Base-by-base conservation (phyloP, 1,284 basidiomycete species). In the Apiotrichum siamense region DNA sequence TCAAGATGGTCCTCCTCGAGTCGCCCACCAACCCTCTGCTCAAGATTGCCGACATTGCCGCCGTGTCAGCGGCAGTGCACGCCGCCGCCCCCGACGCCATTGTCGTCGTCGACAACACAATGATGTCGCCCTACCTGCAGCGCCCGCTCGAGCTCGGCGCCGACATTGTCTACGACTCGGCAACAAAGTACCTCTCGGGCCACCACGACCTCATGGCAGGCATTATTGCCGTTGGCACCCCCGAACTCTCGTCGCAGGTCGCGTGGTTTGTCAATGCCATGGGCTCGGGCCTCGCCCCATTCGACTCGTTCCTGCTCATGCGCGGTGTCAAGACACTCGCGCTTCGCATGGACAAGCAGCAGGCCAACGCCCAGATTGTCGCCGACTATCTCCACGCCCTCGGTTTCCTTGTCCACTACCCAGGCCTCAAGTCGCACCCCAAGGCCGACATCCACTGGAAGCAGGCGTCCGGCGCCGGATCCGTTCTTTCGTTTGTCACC, bases 141-240 rank as follows among this genome's bases (percentile, higher is more conserved):
- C 80, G 93, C 49, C 96, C 96, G 2, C 81, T 98, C 46, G 91
- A 97, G 68, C 85, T 96, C 55, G 96, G 96, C 25, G 90, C 87
- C 41, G 96, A 99, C 68, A 83, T 98, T 46, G 93, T 97, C 17
- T 98, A 98, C 69, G 96, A 99, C 74, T 94, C 90, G 54, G 96
- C 85, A 11, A 98, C 96, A 36, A 99, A 99, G 75, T 99, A 97
- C 73, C 81, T 99, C 45, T 89, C 87, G 47, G 96, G 96, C 4
- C 96, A 99, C 72, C 96, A 99, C 76, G 96, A 99, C 72, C 82
- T 99, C 57, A 98, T 99, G 96, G 96, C 96, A 0, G 92, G 92
- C 57, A 83, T 90, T 47, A 87, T 96, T 58, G 87, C 86, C 26
- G 97, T 91, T 76, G 88, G 94, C 75, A 79, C 87, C 44, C 90